Conservation (phyloP, 1,284 basidiomycete genomes). For the Trichosporon sp. region DNA sequence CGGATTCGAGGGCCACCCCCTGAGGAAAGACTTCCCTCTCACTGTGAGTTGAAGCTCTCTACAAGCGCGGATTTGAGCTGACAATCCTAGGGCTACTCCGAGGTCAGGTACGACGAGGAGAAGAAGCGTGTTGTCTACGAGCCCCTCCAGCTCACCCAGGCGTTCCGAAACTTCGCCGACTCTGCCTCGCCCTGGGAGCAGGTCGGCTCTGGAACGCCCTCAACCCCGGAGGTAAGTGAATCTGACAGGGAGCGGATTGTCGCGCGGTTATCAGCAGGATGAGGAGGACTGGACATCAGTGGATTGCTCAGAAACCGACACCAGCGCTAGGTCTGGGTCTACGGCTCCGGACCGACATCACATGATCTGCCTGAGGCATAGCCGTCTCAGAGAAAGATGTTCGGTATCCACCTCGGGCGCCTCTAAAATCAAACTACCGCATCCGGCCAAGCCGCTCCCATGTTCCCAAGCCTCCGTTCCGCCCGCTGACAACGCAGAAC, state of each 20-base stretch:
- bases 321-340: too few species aligned
- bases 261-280: too few species aligned
- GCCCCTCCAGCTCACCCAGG: slow-evolving; percentile 95
- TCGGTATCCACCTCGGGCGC: not conserved
- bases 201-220: slow-evolving; percentile 72
- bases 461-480: not conserved
- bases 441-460: not conserved
- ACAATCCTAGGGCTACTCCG: slow-evolving; percentile 79
- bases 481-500: slow-evolving; percentile 35
- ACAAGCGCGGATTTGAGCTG: not conserved
- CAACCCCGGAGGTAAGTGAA: slow-evolving; percentile 42
- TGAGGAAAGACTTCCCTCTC: slow-evolving; percentile 97
- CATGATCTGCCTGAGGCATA: not conserved
- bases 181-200: slow-evolving; percentile 93
- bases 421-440: not conserved
- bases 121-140: slow-evolving; percentile 98
- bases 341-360: not conserved
- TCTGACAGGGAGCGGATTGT: not conserved
- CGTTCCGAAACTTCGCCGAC: slow-evolving; percentile 96
- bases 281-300: not conserved
- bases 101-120: slow-evolving; percentile 97
- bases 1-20: slow-evolving; percentile 96
- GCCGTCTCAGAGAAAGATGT: not conserved
- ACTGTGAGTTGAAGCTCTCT: slow-evolving; percentile 63
- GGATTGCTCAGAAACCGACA: not conserved